These are phyloP conservation scores for Piloderma croceum DNA, from an alignment of 768 basidiomycete genomes.

Conservation along the genomic window DNA sequence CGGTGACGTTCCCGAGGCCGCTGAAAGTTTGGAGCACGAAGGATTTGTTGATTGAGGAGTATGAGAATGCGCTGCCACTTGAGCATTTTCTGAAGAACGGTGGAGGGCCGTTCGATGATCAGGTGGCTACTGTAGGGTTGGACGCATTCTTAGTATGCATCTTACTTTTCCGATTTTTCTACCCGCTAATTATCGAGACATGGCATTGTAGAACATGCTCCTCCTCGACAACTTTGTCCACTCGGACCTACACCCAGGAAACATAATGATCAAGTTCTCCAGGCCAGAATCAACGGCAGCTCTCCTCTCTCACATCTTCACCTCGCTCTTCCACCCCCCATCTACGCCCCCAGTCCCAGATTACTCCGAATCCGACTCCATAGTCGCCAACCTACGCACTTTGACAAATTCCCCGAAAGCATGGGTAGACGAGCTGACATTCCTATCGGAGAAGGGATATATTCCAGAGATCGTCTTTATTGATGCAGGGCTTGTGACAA, in stretches of 20 bases:
- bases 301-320: slow-evolving; percentile 56
- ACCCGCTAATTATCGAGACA: too few species aligned
- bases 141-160: slow-evolving; percentile 86
- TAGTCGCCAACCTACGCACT: slow-evolving; percentile 64
- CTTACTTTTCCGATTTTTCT: neutral
- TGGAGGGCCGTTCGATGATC: slow-evolving; percentile 85
- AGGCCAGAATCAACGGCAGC: slow-evolving; percentile 71
- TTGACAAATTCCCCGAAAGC: slow-evolving; percentile 51
- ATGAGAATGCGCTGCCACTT: slow-evolving; percentile 84
- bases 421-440: slow-evolving; percentile 68
- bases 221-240: slow-evolving; percentile 97
- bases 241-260: slow-evolving; percentile 85
- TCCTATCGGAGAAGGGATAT: slow-evolving; percentile 65
- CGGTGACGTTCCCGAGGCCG: slow-evolving; percentile 88
- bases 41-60: slow-evolving; percentile 88
- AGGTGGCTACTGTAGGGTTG: slow-evolving; percentile 86
- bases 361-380: slow-evolving; percentile 48
- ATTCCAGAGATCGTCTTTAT: slow-evolving; percentile 94
- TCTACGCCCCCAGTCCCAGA: slow-evolving; percentile 25
- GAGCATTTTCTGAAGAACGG: slow-evolving; percentile 85
- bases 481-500: slow-evolving; percentile 92
- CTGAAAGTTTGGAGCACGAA: slow-evolving; percentile 74
- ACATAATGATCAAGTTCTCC: slow-evolving; percentile 96
- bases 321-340: slow-evolving; percentile 39
- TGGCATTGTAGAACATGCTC: slow-evolving; percentile 92